A percentile compares a stretch with the other conserved stretches of the same genome.
Evolutionary conservation across 1,284 basidiomycete species (phyloP).

Genomic region (Boletellus dicymbophilus): DNA sequence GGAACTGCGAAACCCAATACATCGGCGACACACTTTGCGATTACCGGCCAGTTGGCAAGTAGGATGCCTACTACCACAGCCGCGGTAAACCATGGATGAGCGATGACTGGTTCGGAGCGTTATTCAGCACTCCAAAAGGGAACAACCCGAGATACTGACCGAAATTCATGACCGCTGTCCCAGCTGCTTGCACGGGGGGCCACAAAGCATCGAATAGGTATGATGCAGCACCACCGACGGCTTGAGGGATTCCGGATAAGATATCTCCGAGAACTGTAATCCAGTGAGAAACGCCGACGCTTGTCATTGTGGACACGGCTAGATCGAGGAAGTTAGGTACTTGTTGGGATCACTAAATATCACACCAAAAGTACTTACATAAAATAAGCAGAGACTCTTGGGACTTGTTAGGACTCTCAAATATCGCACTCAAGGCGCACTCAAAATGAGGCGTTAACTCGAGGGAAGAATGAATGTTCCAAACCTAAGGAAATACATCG

Average conservation of each 20-base stretch:
- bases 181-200: not conserved
- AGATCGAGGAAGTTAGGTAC: too few species aligned
- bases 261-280: not conserved
- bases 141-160: not conserved
- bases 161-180: not conserved
- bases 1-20: not conserved
- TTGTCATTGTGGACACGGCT: too few species aligned
- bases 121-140: not conserved
- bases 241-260: not conserved
- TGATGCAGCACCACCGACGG: not conserved
- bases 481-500: too few species aligned
- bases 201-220: not conserved
- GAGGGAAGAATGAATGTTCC: too few species aligned
- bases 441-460: too few species aligned
- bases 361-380: too few species aligned
- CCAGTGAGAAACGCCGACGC: too few species aligned
- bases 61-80: not conserved
- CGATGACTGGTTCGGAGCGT: not conserved
- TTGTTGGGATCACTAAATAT: too few species aligned
- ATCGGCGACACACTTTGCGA: not conserved
- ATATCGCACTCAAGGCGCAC: too few species aligned
- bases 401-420: too few species aligned
- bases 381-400: too few species aligned
- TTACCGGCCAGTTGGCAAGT: not conserved
- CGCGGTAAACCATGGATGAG: not conserved